Percentiles rank a stretch among this genome's conserved stretches.
These are phyloP conservation scores for Paramecium primaurelia DNA, from an alignment of 73 alveolate species.

Conservation along the genomic window DNA sequence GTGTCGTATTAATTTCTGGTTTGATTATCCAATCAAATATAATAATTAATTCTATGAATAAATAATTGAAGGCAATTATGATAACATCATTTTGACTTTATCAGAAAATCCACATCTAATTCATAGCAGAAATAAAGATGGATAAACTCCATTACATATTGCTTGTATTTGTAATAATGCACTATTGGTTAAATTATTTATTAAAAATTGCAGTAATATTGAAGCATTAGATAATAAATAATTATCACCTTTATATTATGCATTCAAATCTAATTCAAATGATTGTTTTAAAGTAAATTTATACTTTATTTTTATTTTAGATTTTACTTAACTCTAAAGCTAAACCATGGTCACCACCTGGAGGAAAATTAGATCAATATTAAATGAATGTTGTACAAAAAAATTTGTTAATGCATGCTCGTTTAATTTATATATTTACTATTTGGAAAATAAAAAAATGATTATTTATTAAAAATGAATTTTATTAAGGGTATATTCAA, in stretches of 20 bases:
- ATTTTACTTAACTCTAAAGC: neutral
- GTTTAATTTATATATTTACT: neutral
- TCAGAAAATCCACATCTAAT: neutral
- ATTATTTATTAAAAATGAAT: neutral
- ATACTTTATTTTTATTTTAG: neutral
- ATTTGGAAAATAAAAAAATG: conserved; percentile 5
- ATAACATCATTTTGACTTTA: neutral
- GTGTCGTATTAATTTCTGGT: neutral
- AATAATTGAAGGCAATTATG: neutral
- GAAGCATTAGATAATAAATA: conserved; percentile 21
- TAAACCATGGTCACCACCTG: conserved; percentile 39
- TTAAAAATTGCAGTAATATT: neutral
- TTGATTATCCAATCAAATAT: neutral
- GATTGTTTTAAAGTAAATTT: neutral
- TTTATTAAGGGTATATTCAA: neutral
- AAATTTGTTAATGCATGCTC: neutral
- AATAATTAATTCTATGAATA: neutral
- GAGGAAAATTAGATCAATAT: neutral
- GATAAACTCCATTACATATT: conserved; percentile 15
- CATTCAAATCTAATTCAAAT: neutral
- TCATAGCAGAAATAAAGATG: neutral
- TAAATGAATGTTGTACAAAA: neutral
- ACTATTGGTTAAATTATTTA: neutral
- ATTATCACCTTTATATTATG: neutral
- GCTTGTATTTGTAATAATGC: conserved; percentile 35